Conservation (phyloP, 176 grass and related monocot genomes). For the Carex cristatella region DNA sequence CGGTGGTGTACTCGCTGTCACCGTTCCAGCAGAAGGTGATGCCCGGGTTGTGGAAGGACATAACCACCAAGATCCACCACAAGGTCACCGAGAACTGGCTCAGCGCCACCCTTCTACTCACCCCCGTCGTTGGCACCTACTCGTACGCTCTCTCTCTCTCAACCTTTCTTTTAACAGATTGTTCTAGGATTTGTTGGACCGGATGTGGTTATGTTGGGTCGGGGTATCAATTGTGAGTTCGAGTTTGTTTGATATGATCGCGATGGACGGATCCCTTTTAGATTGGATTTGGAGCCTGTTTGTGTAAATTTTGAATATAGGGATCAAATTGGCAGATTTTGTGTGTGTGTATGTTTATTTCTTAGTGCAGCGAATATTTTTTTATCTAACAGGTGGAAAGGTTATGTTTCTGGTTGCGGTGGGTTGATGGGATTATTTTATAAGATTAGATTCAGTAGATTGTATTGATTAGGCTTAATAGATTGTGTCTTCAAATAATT, state of each 20-base stretch:
- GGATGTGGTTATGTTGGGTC: background rate
- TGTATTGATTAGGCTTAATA: background rate
- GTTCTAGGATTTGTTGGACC: conserved; percentile 12
- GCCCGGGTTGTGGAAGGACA: conserved; percentile 92
- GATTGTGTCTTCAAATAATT: background rate
- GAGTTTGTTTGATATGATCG: background rate
- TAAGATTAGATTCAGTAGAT: background rate
- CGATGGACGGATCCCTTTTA: background rate
- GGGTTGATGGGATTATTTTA: background rate
- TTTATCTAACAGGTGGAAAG: background rate
- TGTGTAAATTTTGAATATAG: background rate
- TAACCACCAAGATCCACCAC: conserved; percentile 96
- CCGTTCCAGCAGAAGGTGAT: conserved; percentile 99
- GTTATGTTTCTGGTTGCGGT: background rate
- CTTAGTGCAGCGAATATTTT: background rate
- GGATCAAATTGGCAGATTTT: background rate
- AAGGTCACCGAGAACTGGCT: conserved; percentile 99
- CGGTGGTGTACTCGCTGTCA: conserved; percentile 88
- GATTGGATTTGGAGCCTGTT: background rate
- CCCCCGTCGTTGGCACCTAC: conserved; percentile 81
- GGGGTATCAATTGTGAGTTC: background rate
- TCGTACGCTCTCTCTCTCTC: conserved; percentile 26
- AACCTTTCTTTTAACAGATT: background rate
- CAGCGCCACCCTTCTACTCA: conserved; percentile 71
- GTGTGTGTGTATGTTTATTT: background rate